Evolutionary conservation across 164 flowering plant genomes (phyloP), one percentile per base, ranked within the genome.

Genomic region (Liriodendron chinense): DNA sequence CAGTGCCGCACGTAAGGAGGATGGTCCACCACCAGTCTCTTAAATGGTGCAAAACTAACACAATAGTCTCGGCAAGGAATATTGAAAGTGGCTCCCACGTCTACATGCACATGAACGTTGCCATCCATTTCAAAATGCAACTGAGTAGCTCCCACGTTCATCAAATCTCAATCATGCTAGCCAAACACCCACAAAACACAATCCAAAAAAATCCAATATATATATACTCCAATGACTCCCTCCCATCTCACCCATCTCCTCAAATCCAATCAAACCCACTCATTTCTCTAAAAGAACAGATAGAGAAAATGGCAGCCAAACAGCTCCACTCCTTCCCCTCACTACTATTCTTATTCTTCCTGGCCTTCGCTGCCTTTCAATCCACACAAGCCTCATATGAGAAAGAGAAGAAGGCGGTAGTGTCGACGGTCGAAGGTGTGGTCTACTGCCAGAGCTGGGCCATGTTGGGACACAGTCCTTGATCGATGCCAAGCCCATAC

Each of bases 401-500:
- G 13, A 49, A 1, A 28, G 28, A 79, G 53, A 85, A 84, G 73
- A 78, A 73, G 26, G 65, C 74, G 0, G 87, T 53, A 16, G 82
- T 0, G 92, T 91, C 59, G 63, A 94, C 84, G 20, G 92, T 93
- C 3, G 97, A 92, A 84, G 97, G 98, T 47, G 75, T 86, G 74
- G 93, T 95, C 28, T 91, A 86, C 78, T 91, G 98, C 87, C 98
- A 95, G 77, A 88, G 91, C 84, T 95, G 98, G 57, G 65, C 87
- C 67, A 64, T 2, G 34, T 24, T 0, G 94, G 93, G 9, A 76
- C 93, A 16, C 86, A 89, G 96, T 85, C 90, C 6, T 59, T 91
- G 65, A 65, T 78, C 0, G 87, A 71, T 0, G 94, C 97, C 26
- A 53, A 85, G 78, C 92, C 97, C 14, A 84, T 92, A 16, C 69